Percentiles rank a stretch among this genome's conserved stretches.
Evolutionary conservation across 208 protist species (phyloP).

Genomic region (Wallacemonas sp.): DNA sequence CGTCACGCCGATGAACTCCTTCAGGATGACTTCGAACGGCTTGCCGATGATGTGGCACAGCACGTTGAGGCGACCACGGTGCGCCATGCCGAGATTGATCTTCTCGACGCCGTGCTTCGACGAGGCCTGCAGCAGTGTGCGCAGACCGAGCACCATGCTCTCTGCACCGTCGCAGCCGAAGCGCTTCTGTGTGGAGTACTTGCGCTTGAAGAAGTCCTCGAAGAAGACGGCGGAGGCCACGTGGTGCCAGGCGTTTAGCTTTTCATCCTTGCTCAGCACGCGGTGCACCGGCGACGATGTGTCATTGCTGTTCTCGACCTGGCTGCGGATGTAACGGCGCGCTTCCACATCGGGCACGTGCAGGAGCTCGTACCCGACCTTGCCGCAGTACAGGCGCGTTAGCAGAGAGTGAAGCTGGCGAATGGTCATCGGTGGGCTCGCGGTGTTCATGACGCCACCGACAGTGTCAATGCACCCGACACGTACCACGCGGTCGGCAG

Average conservation of each 20-base stretch:
- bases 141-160: conserved; percentile 94
- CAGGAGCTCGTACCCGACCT: conserved; percentile 94
- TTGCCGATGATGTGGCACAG: conserved; percentile 97
- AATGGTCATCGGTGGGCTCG: conserved; percentile 72
- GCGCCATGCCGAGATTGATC: conserved; percentile 98
- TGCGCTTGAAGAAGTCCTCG: conserved; percentile 93
- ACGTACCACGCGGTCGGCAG: conserved; percentile 67
- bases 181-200: conserved; percentile 95
- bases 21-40: conserved; percentile 91
- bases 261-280: conserved; percentile 69
- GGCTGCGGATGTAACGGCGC: conserved; percentile 90
- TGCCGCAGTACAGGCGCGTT: conserved; percentile 84
- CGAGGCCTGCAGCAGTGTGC: conserved; percentile 88
- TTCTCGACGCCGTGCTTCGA: conserved; percentile 86
- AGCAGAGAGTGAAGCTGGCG: conserved; percentile 75
- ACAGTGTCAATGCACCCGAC: conserved; percentile 77
- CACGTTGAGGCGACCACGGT: conserved; percentile 97
- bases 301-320: conserved; percentile 77
- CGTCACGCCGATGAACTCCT: conserved; percentile 87
- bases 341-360: conserved; percentile 91
- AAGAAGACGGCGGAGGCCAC: conserved; percentile 95
- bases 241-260: conserved; percentile 83
- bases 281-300: conserved; percentile 51
- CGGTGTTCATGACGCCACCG: conserved; percentile 71
- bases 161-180: conserved; percentile 98